Evolutionary conservation across 345 rosid species (phyloP).

Genomic region (Brassica rapa): DNA sequence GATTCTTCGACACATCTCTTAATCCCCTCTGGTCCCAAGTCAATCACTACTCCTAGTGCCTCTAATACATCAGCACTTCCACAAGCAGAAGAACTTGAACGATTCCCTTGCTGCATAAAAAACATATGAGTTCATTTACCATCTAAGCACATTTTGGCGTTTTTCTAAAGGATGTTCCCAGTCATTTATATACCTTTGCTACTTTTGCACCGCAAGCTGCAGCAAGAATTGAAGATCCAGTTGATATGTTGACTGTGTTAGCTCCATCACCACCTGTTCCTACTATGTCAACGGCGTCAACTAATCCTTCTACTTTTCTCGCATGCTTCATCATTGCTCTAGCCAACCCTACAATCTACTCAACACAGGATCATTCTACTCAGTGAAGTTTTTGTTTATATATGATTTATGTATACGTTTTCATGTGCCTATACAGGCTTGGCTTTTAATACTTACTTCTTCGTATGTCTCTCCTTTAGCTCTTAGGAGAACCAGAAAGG

Average conservation of each 20-base stretch:
- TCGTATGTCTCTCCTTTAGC: conserved; percentile 96
- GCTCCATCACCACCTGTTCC: conserved; percentile 99
- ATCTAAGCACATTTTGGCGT: background rate
- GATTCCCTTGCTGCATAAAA: conserved; percentile 79
- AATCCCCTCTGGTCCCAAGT: conserved; percentile 81
- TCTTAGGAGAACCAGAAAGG: conserved; percentile 81
- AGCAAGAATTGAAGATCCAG: conserved; percentile 89
- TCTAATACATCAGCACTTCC: conserved; percentile 98
- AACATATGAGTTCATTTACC: background rate
- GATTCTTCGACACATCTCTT: conserved; percentile 75
- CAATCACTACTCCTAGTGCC: conserved; percentile 71
- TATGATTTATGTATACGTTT: background rate
- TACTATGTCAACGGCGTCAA: conserved; percentile 77
- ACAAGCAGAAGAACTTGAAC: conserved; percentile 96
- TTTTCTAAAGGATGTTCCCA: background rate
- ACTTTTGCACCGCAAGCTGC: conserved; percentile 97
- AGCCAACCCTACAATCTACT: conserved; percentile 82
- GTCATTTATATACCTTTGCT: conserved; percentile 62
- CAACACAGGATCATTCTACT: conserved; percentile 1
- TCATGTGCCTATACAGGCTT: background rate
- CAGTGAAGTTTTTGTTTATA: background rate
- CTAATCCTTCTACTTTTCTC: conserved; percentile 74
- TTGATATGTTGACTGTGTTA: conserved; percentile 90
- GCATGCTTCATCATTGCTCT: conserved; percentile 82
- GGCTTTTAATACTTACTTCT: conserved; percentile 53